Evolutionary conservation across 169 alveolate genomes (phyloP).

Genomic region (Toxoplasma gondii): DNA sequence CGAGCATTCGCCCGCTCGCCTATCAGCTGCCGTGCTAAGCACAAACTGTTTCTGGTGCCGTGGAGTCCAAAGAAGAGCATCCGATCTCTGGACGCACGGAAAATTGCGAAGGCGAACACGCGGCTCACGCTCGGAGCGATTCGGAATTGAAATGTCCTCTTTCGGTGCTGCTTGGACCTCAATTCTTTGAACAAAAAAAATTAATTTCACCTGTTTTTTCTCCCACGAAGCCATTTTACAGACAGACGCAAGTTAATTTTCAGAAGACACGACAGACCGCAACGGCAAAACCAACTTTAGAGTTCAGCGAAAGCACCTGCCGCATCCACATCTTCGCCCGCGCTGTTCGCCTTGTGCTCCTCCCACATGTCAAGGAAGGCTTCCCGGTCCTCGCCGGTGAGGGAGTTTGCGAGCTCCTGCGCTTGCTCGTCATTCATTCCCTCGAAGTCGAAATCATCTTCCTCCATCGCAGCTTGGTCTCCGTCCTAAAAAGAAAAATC

Average conservation of each 20-base stretch:
- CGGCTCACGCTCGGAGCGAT: background rate
- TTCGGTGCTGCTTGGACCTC: background rate
- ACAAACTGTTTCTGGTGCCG: too few species aligned
- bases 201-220: background rate
- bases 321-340: background rate
- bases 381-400: background rate
- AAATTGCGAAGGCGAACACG: too few species aligned
- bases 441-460: slow-evolving; percentile 6
- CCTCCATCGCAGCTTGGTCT: background rate
- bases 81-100: too few species aligned
- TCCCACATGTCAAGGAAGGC: slow-evolving; percentile 25
- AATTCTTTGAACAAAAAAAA: background rate
- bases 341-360: background rate
- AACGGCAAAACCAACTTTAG: background rate
- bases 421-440: slow-evolving; percentile 24
- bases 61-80: too few species aligned
- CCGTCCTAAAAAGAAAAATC: background rate
- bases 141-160: background rate
- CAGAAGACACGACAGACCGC: background rate
- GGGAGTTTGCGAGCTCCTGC: background rate
- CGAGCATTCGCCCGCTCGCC: too few species aligned
- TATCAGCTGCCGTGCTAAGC: too few species aligned
- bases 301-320: slow-evolving; percentile 22
- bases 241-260: background rate
- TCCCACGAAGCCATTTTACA: background rate